phyloP scores from a whole-genome alignment of 805 yeast genomes.

The Saccharomyces mikatae region DNA sequence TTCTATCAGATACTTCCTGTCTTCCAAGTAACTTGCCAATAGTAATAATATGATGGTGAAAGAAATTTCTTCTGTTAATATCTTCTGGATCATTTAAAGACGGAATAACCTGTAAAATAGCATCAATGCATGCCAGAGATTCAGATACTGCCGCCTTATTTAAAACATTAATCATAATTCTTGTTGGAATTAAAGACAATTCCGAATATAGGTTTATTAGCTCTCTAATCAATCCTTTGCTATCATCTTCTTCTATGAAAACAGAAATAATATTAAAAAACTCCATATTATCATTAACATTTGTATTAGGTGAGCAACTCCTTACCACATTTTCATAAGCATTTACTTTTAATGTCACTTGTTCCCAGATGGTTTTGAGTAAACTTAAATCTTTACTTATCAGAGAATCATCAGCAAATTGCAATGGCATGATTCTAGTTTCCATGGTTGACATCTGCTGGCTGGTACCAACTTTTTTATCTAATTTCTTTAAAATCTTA shows the following conservation, averaged over 20 bases:
- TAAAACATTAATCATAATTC: slow-evolving; percentile 50
- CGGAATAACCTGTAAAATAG: slow-evolving; percentile 43
- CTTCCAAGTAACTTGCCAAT: slow-evolving; percentile 44
- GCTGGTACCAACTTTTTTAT: slow-evolving; percentile 65
- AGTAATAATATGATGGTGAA: slow-evolving; percentile 75
- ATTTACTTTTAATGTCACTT: not conserved
- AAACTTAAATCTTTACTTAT: slow-evolving; percentile 44
- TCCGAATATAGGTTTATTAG: slow-evolving; percentile 17
- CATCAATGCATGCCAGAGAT: slow-evolving; percentile 50
- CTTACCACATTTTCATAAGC: not conserved
- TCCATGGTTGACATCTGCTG: slow-evolving; percentile 50
- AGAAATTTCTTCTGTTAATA: slow-evolving; percentile 71
- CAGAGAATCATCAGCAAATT: slow-evolving; percentile 68
- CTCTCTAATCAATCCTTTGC: slow-evolving; percentile 36
- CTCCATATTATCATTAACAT: slow-evolving; percentile 3
- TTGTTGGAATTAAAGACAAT: slow-evolving; percentile 35
- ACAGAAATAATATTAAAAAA: slow-evolving; percentile 3
- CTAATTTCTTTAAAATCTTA: slow-evolving; percentile 83
- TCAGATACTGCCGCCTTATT: slow-evolving; percentile 56
- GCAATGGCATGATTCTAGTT: slow-evolving; percentile 63
- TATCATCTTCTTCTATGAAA: slow-evolving; percentile 37
- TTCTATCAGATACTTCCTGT: not conserved
- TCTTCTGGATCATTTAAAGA: slow-evolving; percentile 58
- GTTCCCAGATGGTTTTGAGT: slow-evolving; percentile 32
- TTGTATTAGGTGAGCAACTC: not conserved